Evolutionary conservation across 2,329 filamentous ascomycete genomes (phyloP).

Genomic region (Pseudomassariella vexata): DNA sequence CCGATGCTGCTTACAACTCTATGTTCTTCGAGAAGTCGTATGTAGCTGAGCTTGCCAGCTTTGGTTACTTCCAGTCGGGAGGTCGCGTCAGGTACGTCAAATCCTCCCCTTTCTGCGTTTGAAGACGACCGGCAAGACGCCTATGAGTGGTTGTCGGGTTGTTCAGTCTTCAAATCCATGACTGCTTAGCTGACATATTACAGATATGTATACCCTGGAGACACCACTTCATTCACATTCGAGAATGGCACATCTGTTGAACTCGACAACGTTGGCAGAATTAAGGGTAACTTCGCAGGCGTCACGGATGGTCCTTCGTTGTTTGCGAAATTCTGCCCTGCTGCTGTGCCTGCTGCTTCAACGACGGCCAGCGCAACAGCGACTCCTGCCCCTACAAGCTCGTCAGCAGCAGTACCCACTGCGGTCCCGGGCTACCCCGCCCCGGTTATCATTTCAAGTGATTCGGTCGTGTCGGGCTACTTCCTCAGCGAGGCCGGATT

Average conservation of each 20-base stretch:
- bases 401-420: slow-evolving; percentile 4
- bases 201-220: slow-evolving; percentile 31
- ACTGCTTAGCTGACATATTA: slow-evolving; percentile 6
- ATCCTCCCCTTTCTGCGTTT: no score
- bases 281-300: slow-evolving; percentile 26
- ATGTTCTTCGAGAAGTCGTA: slow-evolving; percentile 31
- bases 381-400: slow-evolving; percentile 5
- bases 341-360: slow-evolving; percentile 10
- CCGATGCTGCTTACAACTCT: slow-evolving; percentile 34
- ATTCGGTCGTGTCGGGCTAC: slow-evolving; percentile 24
- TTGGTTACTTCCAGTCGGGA: slow-evolving; percentile 29
- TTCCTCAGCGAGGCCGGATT: slow-evolving; percentile 23
- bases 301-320: slow-evolving; percentile 25
- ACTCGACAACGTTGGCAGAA: slow-evolving; percentile 25
- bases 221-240: slow-evolving; percentile 31
- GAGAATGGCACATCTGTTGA: slow-evolving; percentile 29
- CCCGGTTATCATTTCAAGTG: slow-evolving; percentile 22
- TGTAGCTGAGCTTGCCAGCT: slow-evolving; percentile 22
- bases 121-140: no score
- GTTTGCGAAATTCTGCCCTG: slow-evolving; percentile 20
- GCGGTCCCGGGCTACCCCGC: slow-evolving; percentile 20
- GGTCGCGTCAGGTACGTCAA: slow-evolving; percentile 24
- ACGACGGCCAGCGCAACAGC: slow-evolving; percentile 7
- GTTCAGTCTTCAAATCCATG: background rate
- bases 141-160: no score